phyloP scores from a whole-genome alignment of 1,284 basidiomycete genomes.

The Anthracocystis panici-leucophaei region DNA sequence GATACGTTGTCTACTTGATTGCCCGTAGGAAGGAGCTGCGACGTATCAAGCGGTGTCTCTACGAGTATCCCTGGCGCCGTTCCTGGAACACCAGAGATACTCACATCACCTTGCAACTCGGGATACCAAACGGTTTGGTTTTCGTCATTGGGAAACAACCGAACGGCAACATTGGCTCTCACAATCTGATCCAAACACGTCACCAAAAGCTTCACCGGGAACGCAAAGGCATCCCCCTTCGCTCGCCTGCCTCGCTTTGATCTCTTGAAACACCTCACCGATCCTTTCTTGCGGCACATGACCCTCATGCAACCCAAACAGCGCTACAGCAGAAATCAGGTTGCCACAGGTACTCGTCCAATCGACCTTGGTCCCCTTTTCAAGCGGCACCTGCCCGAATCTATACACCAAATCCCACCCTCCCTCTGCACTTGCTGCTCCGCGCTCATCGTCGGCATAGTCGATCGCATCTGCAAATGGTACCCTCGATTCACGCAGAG shows the following conservation, averaged over 20 bases:
- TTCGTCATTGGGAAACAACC: neutral
- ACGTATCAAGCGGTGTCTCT: constrained; percentile 54
- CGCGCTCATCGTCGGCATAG: constrained; percentile 46
- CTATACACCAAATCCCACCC: constrained; percentile 66
- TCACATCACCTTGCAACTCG: constrained; percentile 36
- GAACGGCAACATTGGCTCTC: constrained; percentile 55
- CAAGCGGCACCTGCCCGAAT: constrained; percentile 67
- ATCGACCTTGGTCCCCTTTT: constrained; percentile 46
- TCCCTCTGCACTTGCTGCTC: constrained; percentile 15
- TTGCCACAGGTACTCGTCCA: constrained; percentile 68
- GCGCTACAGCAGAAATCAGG: constrained; percentile 63
- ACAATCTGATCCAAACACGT: constrained; percentile 59
- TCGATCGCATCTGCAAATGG: constrained; percentile 43
- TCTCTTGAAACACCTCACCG: constrained; percentile 12
- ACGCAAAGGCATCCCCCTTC: constrained; percentile 15
- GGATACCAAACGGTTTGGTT: constrained; percentile 32
- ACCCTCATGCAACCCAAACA: constrained; percentile 51
- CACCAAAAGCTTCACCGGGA: constrained; percentile 52
- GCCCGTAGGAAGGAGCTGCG: constrained; percentile 51
- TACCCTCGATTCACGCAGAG: neutral
- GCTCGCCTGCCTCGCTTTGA: neutral
- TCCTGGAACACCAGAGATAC: constrained; percentile 67
- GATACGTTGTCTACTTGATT: constrained; percentile 40
- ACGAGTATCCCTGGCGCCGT: constrained; percentile 57
- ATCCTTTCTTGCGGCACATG: constrained; percentile 31